Base-by-base conservation (phyloP, 345 rosid genomes). In the Sisymbrium irio region DNA sequence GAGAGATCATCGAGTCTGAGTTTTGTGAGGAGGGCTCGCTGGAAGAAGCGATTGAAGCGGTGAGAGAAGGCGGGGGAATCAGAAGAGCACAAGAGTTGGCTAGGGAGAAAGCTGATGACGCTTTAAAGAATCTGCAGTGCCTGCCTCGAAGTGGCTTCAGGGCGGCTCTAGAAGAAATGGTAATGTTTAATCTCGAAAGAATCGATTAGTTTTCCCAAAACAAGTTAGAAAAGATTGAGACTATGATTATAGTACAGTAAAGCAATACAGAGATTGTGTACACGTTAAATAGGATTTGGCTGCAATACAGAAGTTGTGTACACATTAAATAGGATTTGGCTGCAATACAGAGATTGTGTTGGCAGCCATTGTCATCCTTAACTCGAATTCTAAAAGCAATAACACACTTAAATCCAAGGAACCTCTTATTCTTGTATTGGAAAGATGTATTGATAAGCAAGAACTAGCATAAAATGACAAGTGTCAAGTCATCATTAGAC, bases 171-270 rank as follows among this genome's bases (percentile, higher is more conserved):
- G 87, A 88, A 84, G 84, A 85, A 46, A 84, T 93, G 92, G 96
- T 91, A 46, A 54, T 82, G 83, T 93, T 73, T 69, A 93, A 93
- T 84, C 96, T 93, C 0, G 89, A 89, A 78, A 82, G 97, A 71
- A 85, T 91, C 54, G 96, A 83, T 71, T 93, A 85, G 59, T 12
- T 35, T 50, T 44, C 4, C 4, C 46, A 13, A 41, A 41, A 5
- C 3, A 44, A n/a, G 19, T 44, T 44, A 41, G 17, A 41, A 32
- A 13, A 30, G 39, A 55, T 44, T 44, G 47, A 32, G 61, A 56
- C 22, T n/a, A 56, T 56, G 19, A 30, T 54, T 6, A n/a, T 22
- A 46, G 30, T 50, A 67, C 11, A 37, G 73, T 56, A 42, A 69
- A 56, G 22, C 22, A 54, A 37, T 67, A 53, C 49, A 51, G 14